phyloP scores from a whole-genome alignment of 2,329 filamentous ascomycete species.

The Xylariales sp. region DNA sequence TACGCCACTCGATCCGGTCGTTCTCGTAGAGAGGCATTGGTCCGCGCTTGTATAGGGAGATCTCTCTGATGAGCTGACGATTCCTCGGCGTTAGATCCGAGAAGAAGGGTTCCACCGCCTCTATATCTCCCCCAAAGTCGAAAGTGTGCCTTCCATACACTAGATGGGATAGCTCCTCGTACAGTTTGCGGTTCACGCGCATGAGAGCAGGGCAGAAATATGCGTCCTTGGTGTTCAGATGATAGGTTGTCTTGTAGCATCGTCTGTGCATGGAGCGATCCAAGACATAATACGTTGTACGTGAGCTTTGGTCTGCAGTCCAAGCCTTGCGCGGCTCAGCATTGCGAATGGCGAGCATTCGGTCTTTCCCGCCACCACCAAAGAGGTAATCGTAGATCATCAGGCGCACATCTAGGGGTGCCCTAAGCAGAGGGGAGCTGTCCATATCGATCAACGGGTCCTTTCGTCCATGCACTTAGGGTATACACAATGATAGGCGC shows the following conservation, averaged over 20 bases:
- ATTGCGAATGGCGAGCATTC: conserved; percentile 36
- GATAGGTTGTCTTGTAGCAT: conserved; percentile 51
- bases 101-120: conserved; percentile 57
- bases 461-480: too few species aligned
- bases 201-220: conserved; percentile 40
- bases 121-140: conserved; percentile 55
- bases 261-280: conserved; percentile 33
- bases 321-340: conserved; percentile 18
- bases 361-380: conserved; percentile 30
- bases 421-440: conserved; percentile 22
- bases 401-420: conserved; percentile 37
- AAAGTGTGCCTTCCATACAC: conserved; percentile 55
- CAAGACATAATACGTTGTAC: conserved; percentile 36
- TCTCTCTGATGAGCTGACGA: conserved; percentile 39
- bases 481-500: too few species aligned
- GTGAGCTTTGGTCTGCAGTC: conserved; percentile 11
- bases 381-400: conserved; percentile 41
- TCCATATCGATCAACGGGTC: too few species aligned
- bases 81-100: conserved; percentile 47
- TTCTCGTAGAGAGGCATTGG: conserved; percentile 49
- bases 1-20: conserved; percentile 50
- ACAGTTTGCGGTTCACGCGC: conserved; percentile 39
- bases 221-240: conserved; percentile 34
- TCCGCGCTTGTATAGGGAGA: conserved; percentile 52
- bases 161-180: conserved; percentile 51